A percentile compares a stretch with the other conserved stretches of the same genome.
Evolutionary conservation across 768 basidiomycete genomes (phyloP).

Genomic region (Zangia roseola): DNA sequence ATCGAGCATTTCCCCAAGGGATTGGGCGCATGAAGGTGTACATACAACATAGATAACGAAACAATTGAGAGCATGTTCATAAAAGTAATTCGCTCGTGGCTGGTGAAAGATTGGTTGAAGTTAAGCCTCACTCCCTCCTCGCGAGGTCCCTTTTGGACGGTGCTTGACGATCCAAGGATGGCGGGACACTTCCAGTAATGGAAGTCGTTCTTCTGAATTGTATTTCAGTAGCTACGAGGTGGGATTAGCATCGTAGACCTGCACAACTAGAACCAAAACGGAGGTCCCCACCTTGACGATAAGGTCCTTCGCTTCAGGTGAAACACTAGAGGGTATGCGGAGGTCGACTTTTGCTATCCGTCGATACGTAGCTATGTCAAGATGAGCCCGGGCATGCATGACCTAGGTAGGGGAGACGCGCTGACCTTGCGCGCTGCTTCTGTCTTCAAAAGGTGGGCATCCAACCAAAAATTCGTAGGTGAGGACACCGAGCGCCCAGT

Average conservation of each 20-base stretch:
- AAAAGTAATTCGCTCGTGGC: background rate
- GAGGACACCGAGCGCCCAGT: conserved; percentile 97
- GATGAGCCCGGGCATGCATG: conserved; percentile 7
- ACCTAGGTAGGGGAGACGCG: background rate
- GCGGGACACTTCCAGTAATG: conserved; percentile 67
- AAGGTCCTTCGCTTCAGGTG: conserved; percentile 44
- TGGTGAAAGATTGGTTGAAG: background rate
- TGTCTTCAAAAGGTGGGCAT: conserved; percentile 83
- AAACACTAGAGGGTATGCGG: conserved; percentile 40
- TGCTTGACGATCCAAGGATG: conserved; percentile 88
- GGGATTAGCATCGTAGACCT: conserved; percentile 12
- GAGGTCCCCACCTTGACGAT: conserved; percentile 38
- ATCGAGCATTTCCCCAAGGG: background rate
- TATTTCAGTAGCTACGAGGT: conserved; percentile 72
- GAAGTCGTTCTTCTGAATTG: conserved; percentile 72
- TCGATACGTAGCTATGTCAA: conserved; percentile 73
- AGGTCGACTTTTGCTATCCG: conserved; percentile 89
- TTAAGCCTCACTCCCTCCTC: conserved; percentile 26
- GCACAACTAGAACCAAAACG: background rate
- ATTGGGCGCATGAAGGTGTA: conserved; percentile 15
- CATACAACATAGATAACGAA: conserved; percentile 12
- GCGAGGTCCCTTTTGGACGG: conserved; percentile 47
- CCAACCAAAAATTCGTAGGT: conserved; percentile 94
- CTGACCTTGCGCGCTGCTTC: conserved; percentile 72
- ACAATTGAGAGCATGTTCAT: background rate